A percentile compares a stretch with the other conserved stretches of the same genome.
Conservation (phyloP, 1,284 basidiomycete genomes). For the Meripilus lineatus region DNA sequence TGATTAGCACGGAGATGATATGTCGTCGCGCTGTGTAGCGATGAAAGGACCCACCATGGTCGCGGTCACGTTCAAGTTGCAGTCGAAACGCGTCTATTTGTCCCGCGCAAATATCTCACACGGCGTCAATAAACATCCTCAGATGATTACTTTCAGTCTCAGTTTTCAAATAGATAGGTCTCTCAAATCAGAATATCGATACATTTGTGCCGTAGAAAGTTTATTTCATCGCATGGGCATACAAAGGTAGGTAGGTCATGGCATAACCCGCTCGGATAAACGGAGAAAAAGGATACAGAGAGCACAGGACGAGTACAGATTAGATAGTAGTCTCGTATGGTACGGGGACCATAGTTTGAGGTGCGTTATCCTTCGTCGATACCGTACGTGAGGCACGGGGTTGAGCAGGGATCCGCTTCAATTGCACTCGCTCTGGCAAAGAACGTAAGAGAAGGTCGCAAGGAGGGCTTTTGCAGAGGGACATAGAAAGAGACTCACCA, state of each 20-base stretch:
- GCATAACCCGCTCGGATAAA: too few species aligned
- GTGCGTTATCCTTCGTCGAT: conserved; percentile 72
- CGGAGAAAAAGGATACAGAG: too few species aligned
- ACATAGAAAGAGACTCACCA: conserved; percentile 49
- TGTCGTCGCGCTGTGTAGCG: not conserved
- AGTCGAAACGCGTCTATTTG: conserved; percentile 31
- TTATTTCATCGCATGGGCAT: too few species aligned
- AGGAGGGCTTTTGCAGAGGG: not conserved
- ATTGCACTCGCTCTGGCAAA: conserved; percentile 68
- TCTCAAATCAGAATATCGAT: too few species aligned
- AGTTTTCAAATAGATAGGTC: too few species aligned
- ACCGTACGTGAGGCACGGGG: conserved; percentile 83
- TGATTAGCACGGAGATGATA: not conserved
- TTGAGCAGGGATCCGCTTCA: conserved; percentile 85
- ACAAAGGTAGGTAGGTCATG: too few species aligned
- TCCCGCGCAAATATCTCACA: conserved; percentile 28
- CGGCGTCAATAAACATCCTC: too few species aligned
- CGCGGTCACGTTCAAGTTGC: conserved; percentile 14
- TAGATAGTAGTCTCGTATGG: conserved; percentile 88
- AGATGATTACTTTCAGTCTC: too few species aligned
- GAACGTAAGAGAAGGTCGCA: conserved; percentile 1
- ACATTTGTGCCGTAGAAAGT: too few species aligned
- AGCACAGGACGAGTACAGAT: conserved; percentile 20
- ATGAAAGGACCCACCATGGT: conserved; percentile 25
- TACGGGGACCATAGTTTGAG: conserved; percentile 91